Conservation (phyloP, 2,329 filamentous ascomycete genomes). For the Kalaharituber pfeilii region DNA sequence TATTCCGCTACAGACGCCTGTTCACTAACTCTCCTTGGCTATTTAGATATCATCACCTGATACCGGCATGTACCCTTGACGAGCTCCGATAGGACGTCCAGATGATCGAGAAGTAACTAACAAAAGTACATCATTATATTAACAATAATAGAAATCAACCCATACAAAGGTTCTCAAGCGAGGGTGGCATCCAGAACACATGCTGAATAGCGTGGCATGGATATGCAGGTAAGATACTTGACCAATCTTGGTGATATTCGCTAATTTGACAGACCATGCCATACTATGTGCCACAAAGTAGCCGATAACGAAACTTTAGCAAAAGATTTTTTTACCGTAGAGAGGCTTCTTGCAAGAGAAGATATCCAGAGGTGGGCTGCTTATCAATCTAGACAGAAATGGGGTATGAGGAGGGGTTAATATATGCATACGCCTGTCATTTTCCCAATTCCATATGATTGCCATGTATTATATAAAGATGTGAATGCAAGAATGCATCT, state of each 20-base stretch:
- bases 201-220: constrained; percentile 69
- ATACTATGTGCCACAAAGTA: constrained; percentile 63
- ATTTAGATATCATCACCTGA: constrained; percentile 76
- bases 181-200: constrained; percentile 60
- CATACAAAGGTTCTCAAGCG: constrained; percentile 61
- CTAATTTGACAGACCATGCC: constrained; percentile 42
- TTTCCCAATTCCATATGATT: background rate
- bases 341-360: constrained; percentile 49
- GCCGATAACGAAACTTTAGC: constrained; percentile 63
- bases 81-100: too few species aligned
- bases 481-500: too few species aligned
- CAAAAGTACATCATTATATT: too few species aligned
- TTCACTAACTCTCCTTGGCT: too few species aligned
- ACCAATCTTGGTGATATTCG: background rate
- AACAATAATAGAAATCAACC: constrained; percentile 35
- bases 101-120: too few species aligned
- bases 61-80: constrained; percentile 37
- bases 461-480: background rate
- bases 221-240: constrained; percentile 37
- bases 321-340: constrained; percentile 53
- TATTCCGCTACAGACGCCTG: too few species aligned
- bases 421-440: background rate
- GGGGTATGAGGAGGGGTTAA: constrained; percentile 42
- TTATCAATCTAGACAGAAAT: constrained; percentile 32
- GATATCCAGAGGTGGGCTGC: constrained; percentile 59